Percentiles rank a stretch among this genome's conserved stretches.
Conservation (phyloP, 1,284 basidiomycete genomes). For the Ustilago bromivora region DNA sequence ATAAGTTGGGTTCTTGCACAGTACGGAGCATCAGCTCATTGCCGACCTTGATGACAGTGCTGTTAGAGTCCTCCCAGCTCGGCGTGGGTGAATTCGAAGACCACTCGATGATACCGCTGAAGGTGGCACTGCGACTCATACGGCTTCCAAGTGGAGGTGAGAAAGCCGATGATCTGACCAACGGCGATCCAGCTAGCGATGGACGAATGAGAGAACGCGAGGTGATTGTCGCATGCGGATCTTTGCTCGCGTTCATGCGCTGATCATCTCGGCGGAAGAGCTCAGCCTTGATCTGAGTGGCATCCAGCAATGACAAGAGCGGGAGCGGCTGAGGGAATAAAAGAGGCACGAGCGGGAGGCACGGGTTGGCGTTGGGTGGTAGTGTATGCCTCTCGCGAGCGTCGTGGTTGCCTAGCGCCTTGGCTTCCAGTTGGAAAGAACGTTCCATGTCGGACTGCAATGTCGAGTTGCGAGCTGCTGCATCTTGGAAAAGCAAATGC, state of each 20-base stretch:
- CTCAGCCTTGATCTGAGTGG: conserved; percentile 27
- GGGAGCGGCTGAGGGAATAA: conserved; percentile 61
- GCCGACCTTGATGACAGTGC: conserved; percentile 44
- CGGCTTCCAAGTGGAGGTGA: conserved; percentile 27
- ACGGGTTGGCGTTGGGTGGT: conserved; percentile 21
- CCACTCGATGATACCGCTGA: conserved; percentile 56
- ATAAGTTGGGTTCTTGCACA: conserved; percentile 45
- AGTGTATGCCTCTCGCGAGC: conserved; percentile 35
- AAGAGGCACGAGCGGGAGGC: conserved; percentile 50
- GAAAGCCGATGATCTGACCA: conserved; percentile 46
- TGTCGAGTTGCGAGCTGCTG: conserved; percentile 4
- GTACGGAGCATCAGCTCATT: conserved; percentile 54
- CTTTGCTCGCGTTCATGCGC: conserved; percentile 13
- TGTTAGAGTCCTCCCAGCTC: conserved; percentile 27
- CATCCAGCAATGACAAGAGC: conserved; percentile 52
- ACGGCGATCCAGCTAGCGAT: conserved; percentile 44
- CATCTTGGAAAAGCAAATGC: conserved; percentile 45
- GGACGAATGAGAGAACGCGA: conserved; percentile 34
- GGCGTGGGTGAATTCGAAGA: conserved; percentile 14
- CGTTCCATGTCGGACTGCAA: conserved; percentile 35
- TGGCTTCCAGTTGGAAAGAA: conserved; percentile 57
- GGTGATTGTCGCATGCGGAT: conserved; percentile 48
- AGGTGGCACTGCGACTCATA: conserved; percentile 26
- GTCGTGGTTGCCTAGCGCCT: conserved; percentile 53
- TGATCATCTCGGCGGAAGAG: conserved; percentile 26